Evolutionary conservation across 2,329 filamentous ascomycete species (phyloP).

Genomic region (Tolypocladium capitatum): DNA sequence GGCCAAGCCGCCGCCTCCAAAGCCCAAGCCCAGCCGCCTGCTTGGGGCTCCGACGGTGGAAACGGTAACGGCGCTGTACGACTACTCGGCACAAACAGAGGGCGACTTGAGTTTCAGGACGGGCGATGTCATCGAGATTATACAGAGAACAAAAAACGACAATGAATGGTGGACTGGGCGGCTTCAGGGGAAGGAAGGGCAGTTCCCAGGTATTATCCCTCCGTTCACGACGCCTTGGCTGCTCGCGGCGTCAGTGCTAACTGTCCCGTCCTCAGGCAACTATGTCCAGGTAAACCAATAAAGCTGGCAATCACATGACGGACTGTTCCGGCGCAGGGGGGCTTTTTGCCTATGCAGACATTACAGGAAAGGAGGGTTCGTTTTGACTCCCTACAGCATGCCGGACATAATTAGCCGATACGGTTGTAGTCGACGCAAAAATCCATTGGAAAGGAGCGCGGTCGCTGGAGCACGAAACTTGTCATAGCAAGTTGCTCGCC

Average conservation of each 20-base stretch:
- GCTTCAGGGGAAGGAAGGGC: slow-evolving; percentile 65
- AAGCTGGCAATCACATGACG: not conserved
- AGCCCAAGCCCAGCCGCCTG: slow-evolving; percentile 67
- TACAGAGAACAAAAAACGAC: slow-evolving; percentile 69
- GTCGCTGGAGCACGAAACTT: not conserved
- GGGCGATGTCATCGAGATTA: slow-evolving; percentile 82
- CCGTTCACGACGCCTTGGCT: not conserved
- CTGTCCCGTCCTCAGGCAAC: slow-evolving; percentile 24
- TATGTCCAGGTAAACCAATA: slow-evolving; percentile 29
- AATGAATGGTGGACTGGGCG: slow-evolving; percentile 97
- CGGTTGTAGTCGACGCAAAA: not conserved
- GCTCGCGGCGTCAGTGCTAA: not conserved
- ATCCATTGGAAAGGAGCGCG: not conserved
- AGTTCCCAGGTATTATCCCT: slow-evolving; percentile 70
- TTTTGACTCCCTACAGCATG: not conserved
- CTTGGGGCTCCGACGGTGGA: slow-evolving; percentile 53
- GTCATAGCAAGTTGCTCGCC: not conserved
- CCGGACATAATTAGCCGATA: not conserved
- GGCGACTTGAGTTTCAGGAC: slow-evolving; percentile 84
- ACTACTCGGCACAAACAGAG: slow-evolving; percentile 90
- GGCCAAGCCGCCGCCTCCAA: slow-evolving; percentile 59
- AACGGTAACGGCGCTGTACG: slow-evolving; percentile 82
- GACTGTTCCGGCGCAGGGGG: not conserved
- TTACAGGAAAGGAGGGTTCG: not conserved
- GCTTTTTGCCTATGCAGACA: not conserved